A percentile compares a stretch with the other conserved stretches of the same genome.
Conservation (phyloP, 2,329 filamentous ascomycete species). For the Helotiales sp. region DNA sequence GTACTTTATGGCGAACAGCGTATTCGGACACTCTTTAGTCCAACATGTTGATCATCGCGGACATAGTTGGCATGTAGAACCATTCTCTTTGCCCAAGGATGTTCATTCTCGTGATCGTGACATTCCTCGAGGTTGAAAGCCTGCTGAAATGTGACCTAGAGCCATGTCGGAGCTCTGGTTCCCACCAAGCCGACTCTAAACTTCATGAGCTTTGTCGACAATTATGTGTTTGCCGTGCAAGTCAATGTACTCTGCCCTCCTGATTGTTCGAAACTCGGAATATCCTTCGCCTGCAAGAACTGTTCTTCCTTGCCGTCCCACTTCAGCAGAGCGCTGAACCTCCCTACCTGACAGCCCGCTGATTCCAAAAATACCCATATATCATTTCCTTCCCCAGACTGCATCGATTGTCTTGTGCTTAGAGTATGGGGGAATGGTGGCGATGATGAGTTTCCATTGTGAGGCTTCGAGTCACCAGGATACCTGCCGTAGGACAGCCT, state of each 20-base stretch:
- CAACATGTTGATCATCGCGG: background rate
- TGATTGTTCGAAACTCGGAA: background rate
- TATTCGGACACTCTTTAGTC: background rate
- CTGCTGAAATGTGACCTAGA: background rate
- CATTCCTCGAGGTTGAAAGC: background rate
- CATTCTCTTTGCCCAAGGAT: background rate
- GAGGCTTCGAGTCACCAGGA: too few species aligned
- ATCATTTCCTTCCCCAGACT: background rate
- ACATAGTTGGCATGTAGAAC: background rate
- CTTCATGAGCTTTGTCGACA: background rate
- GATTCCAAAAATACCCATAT: background rate
- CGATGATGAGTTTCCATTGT: background rate
- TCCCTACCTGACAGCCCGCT: background rate
- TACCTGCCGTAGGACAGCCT: too few species aligned
- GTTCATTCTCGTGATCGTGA: constrained; percentile 1
- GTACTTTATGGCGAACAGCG: background rate
- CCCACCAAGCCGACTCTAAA: background rate
- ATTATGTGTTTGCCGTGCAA: background rate
- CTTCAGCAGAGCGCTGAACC: background rate
- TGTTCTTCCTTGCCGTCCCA: background rate
- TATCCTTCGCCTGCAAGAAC: background rate
- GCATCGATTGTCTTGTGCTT: constrained; percentile 1
- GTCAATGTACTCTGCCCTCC: background rate
- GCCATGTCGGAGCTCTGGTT: background rate
- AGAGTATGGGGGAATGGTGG: background rate